A percentile compares a stretch with the other conserved stretches of the same genome.
Evolutionary conservation across 768 basidiomycete genomes (phyloP).

Genomic region (Mycena kentingensis): DNA sequence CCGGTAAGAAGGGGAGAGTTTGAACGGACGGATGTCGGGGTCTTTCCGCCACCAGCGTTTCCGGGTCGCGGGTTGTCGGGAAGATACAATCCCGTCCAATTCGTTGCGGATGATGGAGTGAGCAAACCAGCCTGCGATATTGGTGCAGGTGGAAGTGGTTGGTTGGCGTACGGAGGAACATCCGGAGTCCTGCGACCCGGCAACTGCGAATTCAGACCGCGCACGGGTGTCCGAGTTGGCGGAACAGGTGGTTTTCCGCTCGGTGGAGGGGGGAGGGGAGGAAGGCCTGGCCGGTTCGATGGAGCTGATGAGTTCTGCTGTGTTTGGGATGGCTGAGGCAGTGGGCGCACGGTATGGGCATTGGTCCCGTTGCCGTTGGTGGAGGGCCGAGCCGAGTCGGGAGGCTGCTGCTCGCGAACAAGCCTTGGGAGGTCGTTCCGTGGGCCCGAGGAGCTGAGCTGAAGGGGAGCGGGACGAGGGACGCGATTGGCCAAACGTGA

Average conservation of each 20-base stretch:
- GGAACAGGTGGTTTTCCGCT: constrained; percentile 64
- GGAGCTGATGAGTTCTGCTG: constrained; percentile 35
- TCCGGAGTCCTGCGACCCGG: constrained; percentile 52
- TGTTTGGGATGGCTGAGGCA: constrained; percentile 48
- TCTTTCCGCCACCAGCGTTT: constrained; percentile 46
- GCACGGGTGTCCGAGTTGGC: constrained; percentile 43
- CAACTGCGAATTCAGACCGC: constrained; percentile 35
- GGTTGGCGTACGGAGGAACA: constrained; percentile 43
- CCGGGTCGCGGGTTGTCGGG: constrained; percentile 63
- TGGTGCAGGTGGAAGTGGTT: constrained; percentile 46
- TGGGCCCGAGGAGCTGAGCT: constrained; percentile 56
- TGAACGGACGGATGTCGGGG: constrained; percentile 39
- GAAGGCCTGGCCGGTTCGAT: constrained; percentile 49
- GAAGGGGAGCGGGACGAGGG: constrained; percentile 79
- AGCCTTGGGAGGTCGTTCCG: constrained; percentile 72
- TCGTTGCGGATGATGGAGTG: constrained; percentile 44
- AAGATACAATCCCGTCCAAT: constrained; percentile 53
- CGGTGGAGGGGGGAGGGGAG: constrained; percentile 72
- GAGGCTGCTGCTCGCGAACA: constrained; percentile 57
- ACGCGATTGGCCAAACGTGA: constrained; percentile 43
- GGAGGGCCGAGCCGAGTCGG: constrained; percentile 55
- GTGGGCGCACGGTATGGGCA: constrained; percentile 42
- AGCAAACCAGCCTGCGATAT: constrained; percentile 38
- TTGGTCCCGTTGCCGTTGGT: constrained; percentile 18
- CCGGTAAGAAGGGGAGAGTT: constrained; percentile 46